Base-by-base conservation (phyloP, 2,329 filamentous ascomycete genomes). In the Ophiocordyceps camponoti-leonardi region DNA sequence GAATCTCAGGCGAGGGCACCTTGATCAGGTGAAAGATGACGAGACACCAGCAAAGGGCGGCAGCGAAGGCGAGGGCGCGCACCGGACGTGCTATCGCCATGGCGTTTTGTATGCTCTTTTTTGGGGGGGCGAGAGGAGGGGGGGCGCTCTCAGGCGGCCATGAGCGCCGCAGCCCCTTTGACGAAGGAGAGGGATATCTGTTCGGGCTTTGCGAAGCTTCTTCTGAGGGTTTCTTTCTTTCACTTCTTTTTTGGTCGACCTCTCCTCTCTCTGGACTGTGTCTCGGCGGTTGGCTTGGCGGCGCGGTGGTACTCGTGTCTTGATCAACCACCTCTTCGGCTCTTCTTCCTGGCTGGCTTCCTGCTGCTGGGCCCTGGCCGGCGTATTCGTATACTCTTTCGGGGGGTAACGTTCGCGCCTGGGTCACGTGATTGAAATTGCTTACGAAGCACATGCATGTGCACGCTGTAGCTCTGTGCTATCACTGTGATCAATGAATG, bases 61-160 rank as follows among this genome's bases (percentile, higher is more conserved):
- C 84, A 50, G 77, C 69, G 52, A 83, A 72, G 53, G 77, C 82
- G 58, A 94, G 69, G 57, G 83, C 77, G 65, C 88, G 80, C 60
- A 94, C 81, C 47, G 86, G 85, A 68, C 81, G 81, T 58, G 86
- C 85, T 60, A 94, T 71, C 57, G 83, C 85, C 87, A 94, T 94
- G 52, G 54, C 75, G 22, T 23, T 58, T 46, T 28, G 26, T 28
- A 28, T 28, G n/a, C 48, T 33, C 13, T 20, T 16, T 43, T 31
- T 11, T 3, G 13, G 14, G 33, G 8, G 7, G 33, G n/a, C n/a
- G n/a, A n/a, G n/a, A n/a, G 33, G n/a, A 4, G 8, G 10, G 30
- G 30, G 30, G 31, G 31, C 31, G n/a, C 35, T 42, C 28, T 48
- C 33, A 48, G 43, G 26, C 26, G n/a, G 30, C 39, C 46, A 49